phyloP scores from a whole-genome alignment of 176 grass and related monocot species.

The Eragrostis nindensis region DNA sequence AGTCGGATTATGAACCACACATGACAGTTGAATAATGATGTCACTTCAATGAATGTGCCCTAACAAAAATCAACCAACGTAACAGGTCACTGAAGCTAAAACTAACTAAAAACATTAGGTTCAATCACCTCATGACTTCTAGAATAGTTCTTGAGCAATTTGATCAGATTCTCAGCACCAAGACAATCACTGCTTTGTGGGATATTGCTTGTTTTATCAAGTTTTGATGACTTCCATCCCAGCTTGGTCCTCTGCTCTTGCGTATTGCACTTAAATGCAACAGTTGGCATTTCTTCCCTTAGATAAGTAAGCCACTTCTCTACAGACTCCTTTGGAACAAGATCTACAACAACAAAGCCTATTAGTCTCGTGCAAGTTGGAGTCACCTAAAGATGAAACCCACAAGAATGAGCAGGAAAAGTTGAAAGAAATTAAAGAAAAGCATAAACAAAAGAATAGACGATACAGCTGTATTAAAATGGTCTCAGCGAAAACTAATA shows the following conservation, averaged over 20 bases:
- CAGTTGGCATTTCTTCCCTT: conserved; percentile 83
- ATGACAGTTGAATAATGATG: neutral
- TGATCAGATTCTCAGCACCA: conserved; percentile 89
- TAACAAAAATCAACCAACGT: conserved; percentile 15
- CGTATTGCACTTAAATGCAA: conserved; percentile 97
- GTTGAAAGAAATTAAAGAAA: neutral
- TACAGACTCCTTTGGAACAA: conserved; percentile 77
- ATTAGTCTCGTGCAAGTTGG: neutral
- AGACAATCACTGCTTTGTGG: conserved; percentile 95
- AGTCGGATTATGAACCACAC: neutral
- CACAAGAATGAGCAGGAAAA: neutral
- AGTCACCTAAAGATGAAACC: neutral
- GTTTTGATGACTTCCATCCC: conserved; percentile 92
- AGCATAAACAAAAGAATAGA: neutral
- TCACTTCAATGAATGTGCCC: neutral
- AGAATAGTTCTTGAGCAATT: conserved; percentile 94
- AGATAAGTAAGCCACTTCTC: conserved; percentile 94
- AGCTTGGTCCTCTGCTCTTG: conserved; percentile 93
- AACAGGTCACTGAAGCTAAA: conserved; percentile 5
- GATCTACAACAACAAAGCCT: conserved; percentile 47
- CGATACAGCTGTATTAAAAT: neutral
- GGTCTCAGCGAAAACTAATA: neutral
- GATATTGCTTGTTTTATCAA: conserved; percentile 64
- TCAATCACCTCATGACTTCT: conserved; percentile 85
- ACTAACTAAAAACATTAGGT: neutral